Evolutionary conservation across 441 rosid genomes (phyloP), one percentile per base, ranked within the genome.

Genomic region (Adansonia gregorii): DNA sequence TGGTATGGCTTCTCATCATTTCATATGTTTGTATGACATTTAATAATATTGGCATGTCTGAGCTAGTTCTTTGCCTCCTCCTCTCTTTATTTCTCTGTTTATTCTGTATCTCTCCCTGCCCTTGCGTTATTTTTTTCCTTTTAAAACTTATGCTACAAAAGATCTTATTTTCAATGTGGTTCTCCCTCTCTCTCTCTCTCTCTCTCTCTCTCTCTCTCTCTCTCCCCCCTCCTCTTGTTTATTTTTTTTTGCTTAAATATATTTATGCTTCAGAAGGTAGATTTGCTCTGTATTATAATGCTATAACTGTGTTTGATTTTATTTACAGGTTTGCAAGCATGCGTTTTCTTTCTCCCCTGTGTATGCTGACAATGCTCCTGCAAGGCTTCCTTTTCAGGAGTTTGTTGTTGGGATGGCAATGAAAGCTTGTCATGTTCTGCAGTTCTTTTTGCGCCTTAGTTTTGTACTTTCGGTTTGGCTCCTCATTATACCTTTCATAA

Each of bases 391-490:
- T 69, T 96, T 93, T 86, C 95, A 94, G 93, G 99, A 96, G 91
- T 96, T 96, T 87, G 67, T 94, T 17, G 91, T 90, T 74, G 99
- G 99, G 75, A 96, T 96, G 86, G 92, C 87, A 24, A 88, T 94
- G 96, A 96, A 96, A 88, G 89, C 98, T 74, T 96, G 91, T 80
- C 97, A 93, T 83, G 94, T 96, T 66, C 69, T 96, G 89, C 98
- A 93, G 80, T 96, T 96, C 88, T 89, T 94, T 84, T 73, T 96
- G 85, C 92, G 99, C 69, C 92, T 96, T 70, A 91, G 97, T 84
- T 96, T 96, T 83, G 99, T 96, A 46, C 99, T 96, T 56, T 91
- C 95, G 0, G 99, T 96, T 63, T 96, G 99, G 99, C 98, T 96
- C 76, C 94, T 96, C 60, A 90, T 93, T 56, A 96, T 96, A 79